Base-by-base conservation (phyloP, 2,329 filamentous ascomycete species). In the Penicillium crustosum region DNA sequence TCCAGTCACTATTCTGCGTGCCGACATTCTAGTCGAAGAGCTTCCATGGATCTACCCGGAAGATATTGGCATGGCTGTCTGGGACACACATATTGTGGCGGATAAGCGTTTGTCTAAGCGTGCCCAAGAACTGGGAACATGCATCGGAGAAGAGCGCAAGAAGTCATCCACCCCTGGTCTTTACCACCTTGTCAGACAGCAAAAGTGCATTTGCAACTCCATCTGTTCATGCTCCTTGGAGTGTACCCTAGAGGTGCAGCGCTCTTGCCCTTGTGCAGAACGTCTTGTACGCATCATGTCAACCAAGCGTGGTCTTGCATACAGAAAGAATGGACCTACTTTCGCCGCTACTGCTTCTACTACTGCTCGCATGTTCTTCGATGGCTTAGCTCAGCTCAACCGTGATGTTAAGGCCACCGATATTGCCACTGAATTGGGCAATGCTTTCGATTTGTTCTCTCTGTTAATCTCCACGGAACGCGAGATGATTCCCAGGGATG, bases 201-300 rank as follows among this genome's bases (percentile, higher is more conserved):
- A 62, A 41, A 75, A 73, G 36, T 78, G 75, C 53, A 69, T 76
- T 43, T 78, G 75, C 58, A 58, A 62, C 15, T 61, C 65, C 1
- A 50, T 62, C 47, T 77, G 75, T 51, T 59, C 50, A 21, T 78
- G 75, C 53, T 63, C 74, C 17, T 49, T 36, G 21, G 64, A 67
- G 15, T 78, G 75, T 49, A 77, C 74, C 1, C 27, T 61, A 21
- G 60, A 70, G 8, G 66, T 67, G 6, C 62, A 69, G 50, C 66
- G 64, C 12, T 43, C 38, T 12, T 78, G 75, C 38, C 74, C 73
- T 29, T 78, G 75, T 57, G 68, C 71, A 6, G 68, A 70, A 45
- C 68, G 73, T 27, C 66, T 73, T 60, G 57, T 75, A 44, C 70
- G 70, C 33, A 62, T 73, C 36, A 61, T 72, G 55, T 60, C 68